Conservation (phyloP, 1,284 basidiomycete genomes). For the Testicularia cyperi region DNA sequence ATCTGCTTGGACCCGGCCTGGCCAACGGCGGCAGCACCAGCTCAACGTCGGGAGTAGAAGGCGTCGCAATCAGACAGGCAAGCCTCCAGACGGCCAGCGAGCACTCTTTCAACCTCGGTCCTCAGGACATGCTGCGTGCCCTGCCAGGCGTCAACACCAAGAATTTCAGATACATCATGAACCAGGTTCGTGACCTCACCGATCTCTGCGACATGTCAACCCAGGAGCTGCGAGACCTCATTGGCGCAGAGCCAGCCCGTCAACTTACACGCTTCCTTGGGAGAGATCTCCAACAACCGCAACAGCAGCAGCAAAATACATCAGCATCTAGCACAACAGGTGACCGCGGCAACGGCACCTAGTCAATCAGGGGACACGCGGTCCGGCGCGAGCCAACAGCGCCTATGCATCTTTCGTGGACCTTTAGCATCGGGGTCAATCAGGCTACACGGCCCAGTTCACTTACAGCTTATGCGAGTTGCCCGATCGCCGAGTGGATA, state of each 20-base stretch:
- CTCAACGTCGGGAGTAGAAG: too few species aligned
- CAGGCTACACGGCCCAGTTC: too few species aligned
- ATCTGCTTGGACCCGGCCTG: too few species aligned
- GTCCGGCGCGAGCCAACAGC: too few species aligned
- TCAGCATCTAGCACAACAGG: too few species aligned
- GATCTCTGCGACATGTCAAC: conserved; percentile 73
- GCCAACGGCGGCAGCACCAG: conserved; percentile 6
- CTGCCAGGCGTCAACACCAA: conserved; percentile 74
- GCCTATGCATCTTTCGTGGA: too few species aligned
- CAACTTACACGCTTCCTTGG: conserved; percentile 62
- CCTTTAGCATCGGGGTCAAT: too few species aligned
- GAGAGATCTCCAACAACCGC: background rate
- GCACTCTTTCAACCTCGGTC: conserved; percentile 41
- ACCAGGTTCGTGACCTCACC: conserved; percentile 72
- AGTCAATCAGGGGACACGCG: too few species aligned
- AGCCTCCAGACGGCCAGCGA: conserved; percentile 18
- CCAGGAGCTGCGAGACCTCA: conserved; percentile 70
- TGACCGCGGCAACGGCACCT: too few species aligned
- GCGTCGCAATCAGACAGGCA: conserved; percentile 4
- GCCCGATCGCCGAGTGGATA: too few species aligned
- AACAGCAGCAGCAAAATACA: too few species aligned
- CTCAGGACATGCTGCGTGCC: conserved; percentile 62
- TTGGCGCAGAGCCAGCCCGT: conserved; percentile 81
- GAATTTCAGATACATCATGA: conserved; percentile 83
- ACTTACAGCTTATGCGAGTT: too few species aligned